These are phyloP conservation scores for Candida albicans DNA, from an alignment of 1,139 yeast genomes.

Conservation along the genomic window DNA sequence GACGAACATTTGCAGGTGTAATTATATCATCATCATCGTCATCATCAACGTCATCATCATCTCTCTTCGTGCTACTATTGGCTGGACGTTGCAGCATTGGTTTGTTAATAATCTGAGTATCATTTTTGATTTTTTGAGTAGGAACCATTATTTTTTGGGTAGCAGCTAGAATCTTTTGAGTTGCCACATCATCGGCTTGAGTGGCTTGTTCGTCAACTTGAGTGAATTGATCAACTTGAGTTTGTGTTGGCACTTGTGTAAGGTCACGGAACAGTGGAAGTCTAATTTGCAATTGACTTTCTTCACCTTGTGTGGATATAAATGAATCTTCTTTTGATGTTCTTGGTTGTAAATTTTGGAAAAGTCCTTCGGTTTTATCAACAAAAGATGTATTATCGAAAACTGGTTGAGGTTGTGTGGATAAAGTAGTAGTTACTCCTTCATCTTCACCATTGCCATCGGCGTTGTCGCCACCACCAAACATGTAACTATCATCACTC, in stretches of 20 bases:
- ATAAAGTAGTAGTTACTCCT: background rate
- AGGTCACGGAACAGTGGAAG: conserved; percentile 18
- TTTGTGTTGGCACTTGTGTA: conserved; percentile 9
- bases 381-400: background rate
- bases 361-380: conserved; percentile 19
- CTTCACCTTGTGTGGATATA: conserved; percentile 8
- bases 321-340: conserved; percentile 7
- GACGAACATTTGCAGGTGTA: conserved; percentile 26
- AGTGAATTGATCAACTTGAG: conserved; percentile 21
- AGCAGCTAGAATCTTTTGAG: conserved; percentile 12
- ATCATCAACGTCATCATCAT: conserved; percentile 6
- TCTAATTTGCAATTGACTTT: background rate
- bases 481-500: conserved; percentile 39
- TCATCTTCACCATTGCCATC: conserved; percentile 8
- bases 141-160: conserved; percentile 8
- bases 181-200: conserved; percentile 11
- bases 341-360: conserved; percentile 34
- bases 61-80: background rate
- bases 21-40: conserved; percentile 30
- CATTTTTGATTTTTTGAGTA: background rate
- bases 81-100: background rate
- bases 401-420: background rate
- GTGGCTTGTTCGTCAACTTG: conserved; percentile 18
- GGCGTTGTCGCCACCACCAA: conserved; percentile 23
- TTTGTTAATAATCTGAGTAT: background rate